Evolutionary conservation across 179 eudicot genomes (phyloP), one percentile per base, ranked within the genome.

Genomic region (Beta corolliflora): DNA sequence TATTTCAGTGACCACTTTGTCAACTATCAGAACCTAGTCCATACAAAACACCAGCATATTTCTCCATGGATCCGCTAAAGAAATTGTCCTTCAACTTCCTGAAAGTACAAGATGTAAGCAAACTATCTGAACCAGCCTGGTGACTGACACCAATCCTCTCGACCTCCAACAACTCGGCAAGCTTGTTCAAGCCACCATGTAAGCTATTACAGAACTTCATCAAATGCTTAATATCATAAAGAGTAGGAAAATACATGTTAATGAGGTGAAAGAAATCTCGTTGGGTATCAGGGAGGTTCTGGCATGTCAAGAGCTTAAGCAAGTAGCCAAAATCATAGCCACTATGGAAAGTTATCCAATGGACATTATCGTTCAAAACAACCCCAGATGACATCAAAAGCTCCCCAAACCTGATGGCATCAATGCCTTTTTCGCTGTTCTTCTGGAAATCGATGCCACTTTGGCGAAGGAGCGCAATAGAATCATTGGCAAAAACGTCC

Each of bases 171-270:
- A 91, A 80, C 87, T 91, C 94, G 0, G 91, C 91, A 12, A 92
- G 92, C 91, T 91, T 92, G 83, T 92, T 92, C 84, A 92, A 81
- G 14, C 96, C 96, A 72, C 96, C 96, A 21, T 91, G 96, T 36
- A 92, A 79, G 75, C 93, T 89, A 68, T 89, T 88, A 75, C 90
- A 89, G 79, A 91, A 92, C 91, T 87, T 91, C 92, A 92, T 92
- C 87, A 92, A 79, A 82, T 92, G 92, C 88, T 92, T 92, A 41
- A 92, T 89, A 76, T 92, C 96, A 53, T 92, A 92, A 14, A 91
- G 80, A 0, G 89, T 91, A 0, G 96, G 93, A 63, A 92, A 92
- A 56, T 89, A 92, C 23, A 85, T 81, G 44, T 81, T 85, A 86
- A 91, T 91, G 81, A 92, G 63, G 72, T 75, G 82, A 29, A 92